Evolutionary conservation across 2,329 filamentous ascomycete genomes (phyloP).

Genomic region (Cadophora gregata): DNA sequence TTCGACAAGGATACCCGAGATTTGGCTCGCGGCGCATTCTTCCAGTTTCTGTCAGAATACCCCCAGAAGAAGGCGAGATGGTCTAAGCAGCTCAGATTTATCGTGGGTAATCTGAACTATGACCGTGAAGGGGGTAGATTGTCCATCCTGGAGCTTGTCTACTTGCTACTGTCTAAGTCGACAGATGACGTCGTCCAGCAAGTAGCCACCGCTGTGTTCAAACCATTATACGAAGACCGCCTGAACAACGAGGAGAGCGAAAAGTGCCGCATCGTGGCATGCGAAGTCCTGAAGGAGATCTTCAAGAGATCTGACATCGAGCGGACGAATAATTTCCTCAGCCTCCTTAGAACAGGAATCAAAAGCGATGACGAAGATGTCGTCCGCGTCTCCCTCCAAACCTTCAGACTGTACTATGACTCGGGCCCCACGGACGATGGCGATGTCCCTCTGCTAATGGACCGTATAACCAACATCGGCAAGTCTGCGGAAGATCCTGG

Average conservation of each 20-base stretch:
- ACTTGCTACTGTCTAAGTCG: conserved; percentile 85
- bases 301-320: conserved; percentile 81
- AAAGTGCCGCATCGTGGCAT: conserved; percentile 83
- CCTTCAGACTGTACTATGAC: conserved; percentile 85
- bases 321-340: conserved; percentile 71
- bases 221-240: conserved; percentile 83
- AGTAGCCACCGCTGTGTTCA: conserved; percentile 79
- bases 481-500: conserved; percentile 56
- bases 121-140: conserved; percentile 86
- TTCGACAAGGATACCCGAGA: conserved; percentile 88
- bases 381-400: conserved; percentile 75
- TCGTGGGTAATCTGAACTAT: conserved; percentile 91
- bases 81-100: conserved; percentile 86
- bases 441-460: conserved; percentile 60
- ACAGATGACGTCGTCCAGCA: conserved; percentile 83
- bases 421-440: conserved; percentile 63
- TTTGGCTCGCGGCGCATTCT: conserved; percentile 85
- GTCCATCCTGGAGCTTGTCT: conserved; percentile 90
- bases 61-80: conserved; percentile 90
- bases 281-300: conserved; percentile 77
- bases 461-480: conserved; percentile 59
- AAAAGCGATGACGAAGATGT: conserved; percentile 74
- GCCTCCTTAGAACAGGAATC: conserved; percentile 76
- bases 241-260: conserved; percentile 75
- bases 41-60: conserved; percentile 94